A percentile compares a stretch with the other conserved stretches of the same genome.
phyloP scores from a whole-genome alignment of 139 green algal species.

The Chlamydomonas incerta region DNA sequence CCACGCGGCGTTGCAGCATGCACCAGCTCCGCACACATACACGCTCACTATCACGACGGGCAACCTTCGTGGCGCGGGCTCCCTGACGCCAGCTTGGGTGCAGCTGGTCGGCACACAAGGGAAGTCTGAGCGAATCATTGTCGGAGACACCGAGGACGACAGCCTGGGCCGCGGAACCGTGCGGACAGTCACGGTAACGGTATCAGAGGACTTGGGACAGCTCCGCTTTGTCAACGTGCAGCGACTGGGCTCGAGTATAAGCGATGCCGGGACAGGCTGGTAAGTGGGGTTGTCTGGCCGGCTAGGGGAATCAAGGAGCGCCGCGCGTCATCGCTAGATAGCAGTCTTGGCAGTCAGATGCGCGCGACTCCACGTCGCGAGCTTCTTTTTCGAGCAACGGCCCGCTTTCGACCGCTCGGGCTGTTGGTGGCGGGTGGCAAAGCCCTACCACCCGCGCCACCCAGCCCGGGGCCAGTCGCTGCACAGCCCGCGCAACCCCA shows the following conservation, averaged over 20 bases:
- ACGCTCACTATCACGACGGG: slow-evolving; percentile 74
- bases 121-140: slow-evolving; percentile 44
- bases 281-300: slow-evolving; percentile 1
- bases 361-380: too few species aligned
- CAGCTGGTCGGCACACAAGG: slow-evolving; percentile 70
- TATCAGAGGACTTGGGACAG: slow-evolving; percentile 58
- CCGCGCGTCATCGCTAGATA: too few species aligned
- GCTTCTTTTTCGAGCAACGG: too few species aligned
- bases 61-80: slow-evolving; percentile 87
- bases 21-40: slow-evolving; percentile 5
- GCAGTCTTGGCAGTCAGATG: too few species aligned
- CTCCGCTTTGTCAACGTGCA: slow-evolving; percentile 70
- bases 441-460: too few species aligned
- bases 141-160: slow-evolving; percentile 65
- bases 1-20: not conserved
- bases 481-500: too few species aligned
- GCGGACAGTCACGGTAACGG: slow-evolving; percentile 63
- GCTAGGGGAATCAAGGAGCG: too few species aligned
- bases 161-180: slow-evolving; percentile 70
- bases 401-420: too few species aligned
- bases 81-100: slow-evolving; percentile 50
- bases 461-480: too few species aligned
- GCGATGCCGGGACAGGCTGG: slow-evolving; percentile 73
- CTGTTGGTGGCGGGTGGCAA: too few species aligned
- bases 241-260: slow-evolving; percentile 38